These are phyloP conservation scores for Oryza longistaminata DNA, from an alignment of 176 grass and related monocot genomes.

Conservation along the genomic window DNA sequence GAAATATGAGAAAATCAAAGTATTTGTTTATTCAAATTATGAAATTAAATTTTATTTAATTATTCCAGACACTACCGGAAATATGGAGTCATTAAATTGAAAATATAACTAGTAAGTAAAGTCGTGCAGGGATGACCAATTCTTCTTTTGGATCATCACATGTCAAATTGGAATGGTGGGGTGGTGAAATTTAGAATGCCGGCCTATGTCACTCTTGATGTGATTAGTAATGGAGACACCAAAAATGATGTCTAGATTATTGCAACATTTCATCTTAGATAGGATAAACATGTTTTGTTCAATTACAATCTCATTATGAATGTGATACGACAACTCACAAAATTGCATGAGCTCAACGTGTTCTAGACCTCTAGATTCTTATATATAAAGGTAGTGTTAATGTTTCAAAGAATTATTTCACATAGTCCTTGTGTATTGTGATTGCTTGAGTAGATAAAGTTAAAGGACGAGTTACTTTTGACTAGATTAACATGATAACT, in stretches of 20 bases:
- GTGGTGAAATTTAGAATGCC: neutral
- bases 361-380: too few species aligned
- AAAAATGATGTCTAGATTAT: neutral
- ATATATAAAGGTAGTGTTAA: neutral
- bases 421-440: neutral
- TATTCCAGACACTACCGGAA: neutral
- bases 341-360: too few species aligned
- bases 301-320: too few species aligned
- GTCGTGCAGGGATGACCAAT: neutral
- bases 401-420: neutral
- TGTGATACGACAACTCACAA: too few species aligned
- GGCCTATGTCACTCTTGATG: neutral
- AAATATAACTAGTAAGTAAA: neutral
- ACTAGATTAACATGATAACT: neutral
- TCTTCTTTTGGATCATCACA: neutral
- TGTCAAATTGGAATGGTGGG: neutral
- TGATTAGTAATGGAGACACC: neutral
- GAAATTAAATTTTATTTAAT: neutral
- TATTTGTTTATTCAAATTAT: neutral
- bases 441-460: neutral
- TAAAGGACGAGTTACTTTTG: neutral
- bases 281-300: neutral
- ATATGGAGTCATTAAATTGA: neutral
- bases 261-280: neutral
- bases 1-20: neutral